phyloP scores from a whole-genome alignment of 768 basidiomycete species.

The Tephrocybe sp. region DNA sequence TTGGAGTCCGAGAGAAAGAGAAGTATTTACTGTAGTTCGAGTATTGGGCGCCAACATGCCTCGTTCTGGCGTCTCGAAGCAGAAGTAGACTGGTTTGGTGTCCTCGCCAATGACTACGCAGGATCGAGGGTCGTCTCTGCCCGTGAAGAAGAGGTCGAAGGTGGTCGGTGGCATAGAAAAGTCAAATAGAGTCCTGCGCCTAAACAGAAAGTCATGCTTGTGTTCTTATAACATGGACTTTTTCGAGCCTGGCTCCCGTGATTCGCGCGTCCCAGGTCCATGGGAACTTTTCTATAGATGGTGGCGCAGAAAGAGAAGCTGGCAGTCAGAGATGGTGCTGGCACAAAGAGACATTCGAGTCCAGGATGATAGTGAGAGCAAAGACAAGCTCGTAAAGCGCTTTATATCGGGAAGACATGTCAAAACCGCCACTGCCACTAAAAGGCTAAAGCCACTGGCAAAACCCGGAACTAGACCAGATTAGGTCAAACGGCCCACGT shows the following conservation, averaged over 20 bases:
- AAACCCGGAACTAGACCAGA: conserved; percentile 32
- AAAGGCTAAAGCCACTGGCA: conserved; percentile 36
- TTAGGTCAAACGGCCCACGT: conserved; percentile 26
- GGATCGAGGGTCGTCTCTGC: conserved; percentile 65
- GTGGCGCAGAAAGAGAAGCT: conserved; percentile 47
- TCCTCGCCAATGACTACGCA: conserved; percentile 71
- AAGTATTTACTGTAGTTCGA: conserved; percentile 53
- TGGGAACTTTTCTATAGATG: conserved; percentile 53
- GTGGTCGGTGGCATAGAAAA: conserved; percentile 41
- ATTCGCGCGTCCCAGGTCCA: conserved; percentile 49
- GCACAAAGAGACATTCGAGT: conserved; percentile 5
- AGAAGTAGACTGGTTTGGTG: conserved; percentile 57
- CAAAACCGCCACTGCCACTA: conserved; percentile 39
- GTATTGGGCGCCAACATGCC: conserved; percentile 39
- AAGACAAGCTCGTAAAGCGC: conserved; percentile 8
- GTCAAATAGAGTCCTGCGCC: conserved; percentile 31
- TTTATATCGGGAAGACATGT: conserved; percentile 31
- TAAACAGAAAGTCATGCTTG: conserved; percentile 32
- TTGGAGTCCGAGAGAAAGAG: conserved; percentile 4
- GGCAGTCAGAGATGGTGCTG: conserved; percentile 1
- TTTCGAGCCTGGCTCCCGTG: conserved; percentile 48
- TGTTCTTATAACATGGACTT: conserved; percentile 44
- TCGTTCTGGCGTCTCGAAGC: conserved; percentile 61
- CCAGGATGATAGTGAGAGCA: conserved; percentile 9
- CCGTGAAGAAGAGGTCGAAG: conserved; percentile 68